A percentile compares a stretch with the other conserved stretches of the same genome.
phyloP scores from a whole-genome alignment of 768 basidiomycete species.

The Suillus spraguei region DNA sequence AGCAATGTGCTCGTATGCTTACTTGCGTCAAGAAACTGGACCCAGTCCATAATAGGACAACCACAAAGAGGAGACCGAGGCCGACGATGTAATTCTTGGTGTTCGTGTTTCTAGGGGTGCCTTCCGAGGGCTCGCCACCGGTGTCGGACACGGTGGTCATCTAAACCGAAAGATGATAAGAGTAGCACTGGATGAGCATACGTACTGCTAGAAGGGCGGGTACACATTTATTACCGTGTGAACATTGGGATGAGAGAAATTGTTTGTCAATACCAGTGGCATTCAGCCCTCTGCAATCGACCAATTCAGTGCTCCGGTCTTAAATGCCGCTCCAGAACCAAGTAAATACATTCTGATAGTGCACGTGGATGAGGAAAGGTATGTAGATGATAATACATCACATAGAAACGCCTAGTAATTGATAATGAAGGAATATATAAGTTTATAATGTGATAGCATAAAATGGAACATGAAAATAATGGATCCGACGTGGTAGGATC shows the following conservation, averaged over 20 bases:
- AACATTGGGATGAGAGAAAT: background rate
- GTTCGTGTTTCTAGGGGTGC: slow-evolving; percentile 11
- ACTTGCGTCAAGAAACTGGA: slow-evolving; percentile 90
- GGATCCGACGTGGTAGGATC: background rate
- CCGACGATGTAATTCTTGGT: slow-evolving; percentile 53
- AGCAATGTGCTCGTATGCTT: slow-evolving; percentile 7
- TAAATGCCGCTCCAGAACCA: background rate
- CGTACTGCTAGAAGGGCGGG: background rate
- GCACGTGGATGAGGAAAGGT: background rate
- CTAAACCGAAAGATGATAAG: slow-evolving; percentile 4
- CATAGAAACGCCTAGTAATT: background rate
- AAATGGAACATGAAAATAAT: background rate
- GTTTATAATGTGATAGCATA: background rate
- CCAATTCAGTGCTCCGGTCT: background rate
- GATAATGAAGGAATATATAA: slow-evolving; percentile 2
- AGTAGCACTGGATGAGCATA: background rate
- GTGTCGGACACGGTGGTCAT: slow-evolving; percentile 23
- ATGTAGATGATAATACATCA: slow-evolving; percentile 2
- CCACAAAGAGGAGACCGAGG: slow-evolving; percentile 67
- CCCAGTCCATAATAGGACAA: slow-evolving; percentile 86
- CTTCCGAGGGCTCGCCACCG: slow-evolving; percentile 19
- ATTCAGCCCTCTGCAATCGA: background rate
- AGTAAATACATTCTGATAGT: background rate
- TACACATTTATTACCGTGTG: background rate
- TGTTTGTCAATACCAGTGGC: background rate